Base-by-base conservation (phyloP, 352 stramenopile species). In the Phytophthora megakarya region DNA sequence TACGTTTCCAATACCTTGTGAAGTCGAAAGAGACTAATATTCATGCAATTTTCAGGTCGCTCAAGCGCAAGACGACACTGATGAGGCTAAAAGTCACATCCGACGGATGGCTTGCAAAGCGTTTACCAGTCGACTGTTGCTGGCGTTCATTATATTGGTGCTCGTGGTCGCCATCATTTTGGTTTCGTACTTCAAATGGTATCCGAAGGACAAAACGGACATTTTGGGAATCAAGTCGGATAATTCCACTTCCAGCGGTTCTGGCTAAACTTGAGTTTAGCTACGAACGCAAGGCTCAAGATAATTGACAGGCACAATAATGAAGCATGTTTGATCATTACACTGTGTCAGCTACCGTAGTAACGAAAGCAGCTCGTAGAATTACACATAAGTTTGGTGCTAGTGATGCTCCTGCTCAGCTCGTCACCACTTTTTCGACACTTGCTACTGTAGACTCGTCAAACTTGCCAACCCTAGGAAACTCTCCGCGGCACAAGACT, bases 121-220 rank as follows among this genome's bases (percentile, higher is more conserved):
- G 2, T 61, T 80, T 28, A 88, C 81, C 18, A 90, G 79, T 72
- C 86, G 84, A 58, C 26, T 92, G 32, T 35, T 84, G 23, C 49
- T 90, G 55, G 26, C 81, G 25, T 47, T 92, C 23, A 57, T 92
- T 19, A 92, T 92, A 22, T 52, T 92, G 16, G 77, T 65, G 13
- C 71, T 92, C 19, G 62, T 57, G 2, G 61, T 73, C 18, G 81
- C 84, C 23, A 90, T 92, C 43, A 67, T 58, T 10, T 43, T 89
- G 25, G 80, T 92, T 5, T 86, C 84, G 39, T 90, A 90, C 58
- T 89, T 86, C 75, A 88, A 86, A 46, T 92, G 84, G 84, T 92
- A 89, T 51, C 84, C 84, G 18, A 72, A 73, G 45, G 75, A 80
- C 62, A 80, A 89, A 67, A 91, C 87, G 65, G 82, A 91, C 54